Percentiles rank a stretch among this genome's conserved stretches.
phyloP scores from a whole-genome alignment of 352 stramenopile genomes.

The Globisporangium abappressorium region DNA sequence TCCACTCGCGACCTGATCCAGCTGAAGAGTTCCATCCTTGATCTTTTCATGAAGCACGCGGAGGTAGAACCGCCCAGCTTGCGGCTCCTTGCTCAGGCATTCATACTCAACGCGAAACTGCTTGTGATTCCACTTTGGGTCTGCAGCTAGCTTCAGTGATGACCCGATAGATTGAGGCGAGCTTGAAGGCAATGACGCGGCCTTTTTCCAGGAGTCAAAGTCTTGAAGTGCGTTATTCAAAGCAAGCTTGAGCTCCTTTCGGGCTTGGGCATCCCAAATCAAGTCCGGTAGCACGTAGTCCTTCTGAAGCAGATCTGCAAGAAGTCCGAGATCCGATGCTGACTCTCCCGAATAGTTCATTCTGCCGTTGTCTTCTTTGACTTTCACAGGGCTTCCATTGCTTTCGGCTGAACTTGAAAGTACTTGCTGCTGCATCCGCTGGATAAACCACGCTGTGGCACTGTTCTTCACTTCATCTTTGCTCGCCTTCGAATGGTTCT shows the following conservation, averaged over 20 bases:
- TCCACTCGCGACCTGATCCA: conserved; percentile 48
- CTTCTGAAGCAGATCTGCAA: conserved; percentile 64
- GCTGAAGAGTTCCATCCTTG: conserved; percentile 62
- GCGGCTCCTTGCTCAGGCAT: conserved; percentile 57
- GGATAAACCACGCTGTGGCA: conserved; percentile 58
- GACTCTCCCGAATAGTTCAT: conserved; percentile 80
- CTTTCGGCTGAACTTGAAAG: conserved; percentile 33
- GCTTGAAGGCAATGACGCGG: conserved; percentile 14
- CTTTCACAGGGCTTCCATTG: conserved; percentile 18
- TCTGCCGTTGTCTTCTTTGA: conserved; percentile 49
- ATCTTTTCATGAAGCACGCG: conserved; percentile 70
- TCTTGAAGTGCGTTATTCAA: conserved; percentile 43
- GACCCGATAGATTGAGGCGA: conserved; percentile 15
- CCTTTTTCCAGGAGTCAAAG: conserved; percentile 50
- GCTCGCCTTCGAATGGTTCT: conserved; percentile 24
- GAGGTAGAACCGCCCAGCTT: conserved; percentile 65
- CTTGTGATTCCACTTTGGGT: conserved; percentile 62
- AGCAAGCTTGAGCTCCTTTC: conserved; percentile 48
- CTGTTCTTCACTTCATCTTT: conserved; percentile 18
- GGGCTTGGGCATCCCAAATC: conserved; percentile 69
- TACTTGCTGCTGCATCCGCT: conserved; percentile 65
- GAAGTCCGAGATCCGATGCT: conserved; percentile 53
- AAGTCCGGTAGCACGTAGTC: conserved; percentile 78
- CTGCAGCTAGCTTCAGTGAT: conserved; percentile 22
- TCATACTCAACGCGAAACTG: conserved; percentile 68